phyloP scores from a whole-genome alignment of 768 basidiomycete genomes.

The Trametes villosa region DNA sequence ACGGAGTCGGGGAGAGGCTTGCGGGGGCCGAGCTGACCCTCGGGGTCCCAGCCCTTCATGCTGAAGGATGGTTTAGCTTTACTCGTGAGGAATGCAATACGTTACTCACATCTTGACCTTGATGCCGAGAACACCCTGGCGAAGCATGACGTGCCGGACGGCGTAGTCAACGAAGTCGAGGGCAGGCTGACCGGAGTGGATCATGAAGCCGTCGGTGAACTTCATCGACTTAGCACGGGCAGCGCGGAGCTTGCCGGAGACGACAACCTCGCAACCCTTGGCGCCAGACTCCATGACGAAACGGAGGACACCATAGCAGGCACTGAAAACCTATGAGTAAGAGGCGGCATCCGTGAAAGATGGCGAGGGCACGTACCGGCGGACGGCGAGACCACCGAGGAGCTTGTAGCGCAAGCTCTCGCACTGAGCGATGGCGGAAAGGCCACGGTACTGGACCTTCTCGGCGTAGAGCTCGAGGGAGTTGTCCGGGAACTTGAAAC shows the following conservation, averaged over 20 bases:
- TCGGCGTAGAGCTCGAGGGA: conserved; percentile 98
- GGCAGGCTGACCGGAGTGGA: conserved; percentile 97
- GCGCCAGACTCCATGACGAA: conserved; percentile 99
- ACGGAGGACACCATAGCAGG: conserved; percentile 99
- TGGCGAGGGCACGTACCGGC: conserved; percentile 68
- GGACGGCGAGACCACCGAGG: conserved; percentile 98
- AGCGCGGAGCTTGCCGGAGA: conserved; percentile 99
- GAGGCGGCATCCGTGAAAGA: background rate
- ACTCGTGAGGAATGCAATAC: background rate
- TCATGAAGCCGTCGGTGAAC: conserved; percentile 99
- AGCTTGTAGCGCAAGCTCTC: conserved; percentile 99
- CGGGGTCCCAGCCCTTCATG: conserved; percentile 97
- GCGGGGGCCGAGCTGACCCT: conserved; percentile 85
- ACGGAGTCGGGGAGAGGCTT: conserved; percentile 97
- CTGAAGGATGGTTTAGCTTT: conserved; percentile 42
- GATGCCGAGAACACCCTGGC: conserved; percentile 99
- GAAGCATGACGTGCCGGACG: conserved; percentile 95
- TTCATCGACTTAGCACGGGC: conserved; percentile 99
- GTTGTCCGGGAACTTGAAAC: conserved; percentile 99
- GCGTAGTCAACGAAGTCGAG: conserved; percentile 97
- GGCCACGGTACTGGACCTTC: conserved; percentile 97
- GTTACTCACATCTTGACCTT: conserved; percentile 94
- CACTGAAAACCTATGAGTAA: conserved; percentile 56
- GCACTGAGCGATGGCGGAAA: conserved; percentile 98
- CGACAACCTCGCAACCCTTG: conserved; percentile 99